A percentile compares a stretch with the other conserved stretches of the same genome.
Conservation (phyloP, 2,329 filamentous ascomycete genomes). For the Aspergillus neotritici region DNA sequence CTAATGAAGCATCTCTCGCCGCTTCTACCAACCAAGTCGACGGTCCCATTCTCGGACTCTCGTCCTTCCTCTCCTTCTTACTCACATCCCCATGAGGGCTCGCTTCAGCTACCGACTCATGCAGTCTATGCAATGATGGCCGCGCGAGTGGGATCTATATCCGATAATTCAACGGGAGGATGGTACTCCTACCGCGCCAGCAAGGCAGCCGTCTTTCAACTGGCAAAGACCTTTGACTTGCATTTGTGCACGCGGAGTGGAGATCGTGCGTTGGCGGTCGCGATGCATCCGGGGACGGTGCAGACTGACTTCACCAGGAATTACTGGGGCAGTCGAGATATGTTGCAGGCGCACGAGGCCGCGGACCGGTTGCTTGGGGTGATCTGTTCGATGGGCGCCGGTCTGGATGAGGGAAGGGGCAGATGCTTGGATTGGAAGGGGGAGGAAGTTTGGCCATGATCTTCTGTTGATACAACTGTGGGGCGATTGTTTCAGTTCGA, state of each 20-base stretch:
- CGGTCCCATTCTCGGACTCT: constrained; percentile 28
- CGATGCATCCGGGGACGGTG: constrained; percentile 75
- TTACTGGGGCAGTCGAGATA: constrained; percentile 65
- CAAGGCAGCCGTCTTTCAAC: constrained; percentile 67
- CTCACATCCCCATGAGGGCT: constrained; percentile 7
- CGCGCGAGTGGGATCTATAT: constrained; percentile 68
- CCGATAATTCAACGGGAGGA: constrained; percentile 67
- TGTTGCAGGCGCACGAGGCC: constrained; percentile 63
- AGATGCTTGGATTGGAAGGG: constrained; percentile 66
- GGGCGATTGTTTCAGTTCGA: too few relatives aligned
- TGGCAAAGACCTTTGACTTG: constrained; percentile 67
- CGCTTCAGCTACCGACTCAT: constrained; percentile 42
- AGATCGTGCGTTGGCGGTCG: constrained; percentile 60
- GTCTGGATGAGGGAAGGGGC: constrained; percentile 49
- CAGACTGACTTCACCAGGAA: constrained; percentile 66
- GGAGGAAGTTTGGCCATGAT: constrained; percentile 54
- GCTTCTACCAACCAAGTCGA: constrained; percentile 60
- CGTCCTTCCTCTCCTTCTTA: constrained; percentile 17
- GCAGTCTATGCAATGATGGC: constrained; percentile 70
- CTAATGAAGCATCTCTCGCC: constrained; percentile 68
- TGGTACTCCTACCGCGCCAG: constrained; percentile 78
- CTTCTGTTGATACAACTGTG: too few relatives aligned
- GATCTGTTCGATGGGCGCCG: constrained; percentile 39
- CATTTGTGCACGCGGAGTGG: constrained; percentile 54
- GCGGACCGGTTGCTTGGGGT: constrained; percentile 61